Evolutionary conservation across 116 monocot species (phyloP), one percentile per base, ranked within the genome.

Genomic region (Iris pallida): DNA sequence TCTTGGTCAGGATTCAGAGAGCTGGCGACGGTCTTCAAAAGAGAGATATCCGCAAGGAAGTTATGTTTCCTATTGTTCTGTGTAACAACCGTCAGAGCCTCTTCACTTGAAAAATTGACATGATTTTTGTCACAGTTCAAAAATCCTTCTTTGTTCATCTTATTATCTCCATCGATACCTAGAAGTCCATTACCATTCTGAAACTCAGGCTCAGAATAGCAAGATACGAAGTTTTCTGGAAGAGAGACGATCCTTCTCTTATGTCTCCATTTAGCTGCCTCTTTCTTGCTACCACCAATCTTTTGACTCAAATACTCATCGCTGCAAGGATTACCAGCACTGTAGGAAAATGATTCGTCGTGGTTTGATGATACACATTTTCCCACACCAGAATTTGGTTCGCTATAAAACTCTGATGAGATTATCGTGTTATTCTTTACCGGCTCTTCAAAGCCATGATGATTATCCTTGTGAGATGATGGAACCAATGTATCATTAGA

Each of bases 191-290:
- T 79, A 30, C 16, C 30, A 18, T 73, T 80, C 11, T 45, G 13
- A 61, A 52, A 17, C 69, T 63, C 61, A 51, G 42, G 53, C 30
- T 55, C 47, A 2, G 5, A 65, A 10, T 72, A 42, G n/a, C 59
- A 30, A 65, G 44, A 12, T 47, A 53, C 45, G 48, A 48, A 60
- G 67, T 67, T 68, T 57, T 76, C 80, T 8, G 51, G 58, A n/a
- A 86, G 70, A 48, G 80, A 58, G 41, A 70, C 20, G 52, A 84
- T 15, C 59, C 67, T 77, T 58, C 56, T 79, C 75, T 71, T 83
- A 44, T 71, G 40, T 75, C 84, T 83, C 59, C 46, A 43, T 49
- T 78, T 86, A 16, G 64, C 53, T 68, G 73, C 75, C 45, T 47
- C 57, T 18, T 57, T 81, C 16, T 57, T 61, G 48, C 75, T 69